A percentile compares a stretch with the other conserved stretches of the same genome.
Conservation (phyloP, 257 asterid species). For the Catharanthus roseus region DNA sequence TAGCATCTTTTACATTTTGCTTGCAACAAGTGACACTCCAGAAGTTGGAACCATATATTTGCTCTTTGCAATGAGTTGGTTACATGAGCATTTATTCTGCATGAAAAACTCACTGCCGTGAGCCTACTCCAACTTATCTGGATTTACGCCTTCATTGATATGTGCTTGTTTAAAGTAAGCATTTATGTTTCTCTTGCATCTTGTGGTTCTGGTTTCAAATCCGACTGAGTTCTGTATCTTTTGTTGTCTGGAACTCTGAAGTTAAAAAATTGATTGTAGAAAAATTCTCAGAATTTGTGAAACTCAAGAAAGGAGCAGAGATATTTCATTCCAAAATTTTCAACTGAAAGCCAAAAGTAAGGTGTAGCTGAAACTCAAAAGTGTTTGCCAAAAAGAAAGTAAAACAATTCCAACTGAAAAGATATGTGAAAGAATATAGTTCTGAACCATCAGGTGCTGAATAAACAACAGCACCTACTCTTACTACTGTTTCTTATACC, state of each 20-base stretch:
- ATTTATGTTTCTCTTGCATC: neutral
- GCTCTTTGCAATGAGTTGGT: neutral
- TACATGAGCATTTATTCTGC: neutral
- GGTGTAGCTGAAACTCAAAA: neutral
- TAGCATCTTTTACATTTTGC: slow-evolving; percentile 1
- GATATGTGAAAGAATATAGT: neutral
- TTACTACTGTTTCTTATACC: slow-evolving; percentile 9
- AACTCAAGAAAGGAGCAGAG: slow-evolving; percentile 7
- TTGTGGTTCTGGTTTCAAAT: neutral
- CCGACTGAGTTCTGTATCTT: too few species aligned
- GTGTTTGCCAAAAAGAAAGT: neutral
- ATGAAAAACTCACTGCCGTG: too few species aligned
- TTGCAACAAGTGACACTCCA: neutral
- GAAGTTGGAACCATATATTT: neutral
- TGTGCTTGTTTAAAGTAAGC: neutral
- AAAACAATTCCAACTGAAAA: neutral
- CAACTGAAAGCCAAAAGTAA: neutral
- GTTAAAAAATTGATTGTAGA: neutral
- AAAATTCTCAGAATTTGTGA: neutral
- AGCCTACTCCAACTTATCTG: neutral
- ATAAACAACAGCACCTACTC: neutral
- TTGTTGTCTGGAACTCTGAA: neutral
- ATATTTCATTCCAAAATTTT: neutral
- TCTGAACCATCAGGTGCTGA: neutral
- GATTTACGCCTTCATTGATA: too few species aligned